Percentiles rank a stretch among this genome's conserved stretches.
phyloP scores from a whole-genome alignment of 148 eudicot genomes.

The Pharnaceum exiguum region DNA sequence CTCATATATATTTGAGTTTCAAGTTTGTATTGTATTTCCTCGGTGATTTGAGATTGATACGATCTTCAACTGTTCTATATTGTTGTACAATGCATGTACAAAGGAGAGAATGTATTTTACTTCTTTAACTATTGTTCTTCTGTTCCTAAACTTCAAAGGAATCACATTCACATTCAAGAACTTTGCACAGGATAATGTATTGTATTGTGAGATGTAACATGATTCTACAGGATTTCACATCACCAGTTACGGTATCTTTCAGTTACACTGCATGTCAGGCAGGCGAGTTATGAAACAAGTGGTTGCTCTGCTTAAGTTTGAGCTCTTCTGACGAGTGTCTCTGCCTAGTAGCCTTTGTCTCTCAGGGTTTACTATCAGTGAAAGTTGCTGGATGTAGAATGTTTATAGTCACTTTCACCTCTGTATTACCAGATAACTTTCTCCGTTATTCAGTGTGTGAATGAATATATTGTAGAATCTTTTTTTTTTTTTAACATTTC shows the following conservation, averaged over 20 bases:
- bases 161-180: not conserved
- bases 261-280: not conserved
- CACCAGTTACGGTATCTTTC: not conserved
- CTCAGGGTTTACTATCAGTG: not conserved
- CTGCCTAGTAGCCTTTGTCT: not conserved
- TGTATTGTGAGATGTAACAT: not conserved
- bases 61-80: not conserved
- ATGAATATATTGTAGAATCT: not conserved
- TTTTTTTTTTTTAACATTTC: not conserved
- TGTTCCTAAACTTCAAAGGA: not conserved
- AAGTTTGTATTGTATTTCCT: not conserved
- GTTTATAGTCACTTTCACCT: not conserved
- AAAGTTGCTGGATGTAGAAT: not conserved
- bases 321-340: not conserved
- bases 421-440: not conserved
- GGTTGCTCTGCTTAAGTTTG: not conserved
- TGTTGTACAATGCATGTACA: not conserved
- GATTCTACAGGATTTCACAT: constrained; percentile 2
- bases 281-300: not conserved
- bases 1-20: not conserved
- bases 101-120: not conserved
- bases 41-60: not conserved
- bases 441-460: not conserved
- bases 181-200: constrained; percentile 7
- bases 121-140: not conserved